These are phyloP conservation scores for Fusarium napiforme DNA, from an alignment of 2,329 filamentous ascomycete genomes.

Conservation along the genomic window DNA sequence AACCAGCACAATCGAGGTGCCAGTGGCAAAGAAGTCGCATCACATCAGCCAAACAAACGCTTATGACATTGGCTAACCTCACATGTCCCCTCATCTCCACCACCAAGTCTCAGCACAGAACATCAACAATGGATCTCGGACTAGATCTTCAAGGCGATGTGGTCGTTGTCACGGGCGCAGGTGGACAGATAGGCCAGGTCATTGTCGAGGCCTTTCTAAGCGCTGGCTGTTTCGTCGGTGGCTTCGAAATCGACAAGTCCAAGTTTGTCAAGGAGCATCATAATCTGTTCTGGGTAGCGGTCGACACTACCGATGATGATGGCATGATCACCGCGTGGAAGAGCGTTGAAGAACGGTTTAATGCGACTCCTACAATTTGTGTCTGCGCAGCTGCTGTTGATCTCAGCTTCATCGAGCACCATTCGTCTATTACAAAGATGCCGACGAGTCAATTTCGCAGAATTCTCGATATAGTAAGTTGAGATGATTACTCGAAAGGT, in stretches of 20 bases:
- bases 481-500: fast-evolving
- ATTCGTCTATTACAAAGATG: background rate
- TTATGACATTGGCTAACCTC: fast-evolving
- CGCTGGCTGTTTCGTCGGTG: background rate
- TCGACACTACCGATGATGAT: background rate
- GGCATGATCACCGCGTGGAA: fast-evolving
- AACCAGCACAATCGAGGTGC: background rate
- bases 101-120: too few species aligned
- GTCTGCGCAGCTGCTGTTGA: background rate
- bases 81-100: fast-evolving
- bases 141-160: background rate
- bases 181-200: background rate
- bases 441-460: background rate
- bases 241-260: background rate
- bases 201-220: background rate
- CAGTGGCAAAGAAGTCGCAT: background rate
- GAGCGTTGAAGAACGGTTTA: background rate
- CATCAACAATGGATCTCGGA: background rate
- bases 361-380: fast-evolving
- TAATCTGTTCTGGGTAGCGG: background rate
- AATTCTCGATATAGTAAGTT: background rate
- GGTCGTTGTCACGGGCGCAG: background rate
- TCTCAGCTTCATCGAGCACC: background rate
- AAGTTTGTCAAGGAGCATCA: background rate
- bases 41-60: background rate